Percentiles rank a stretch among this genome's conserved stretches.
phyloP scores from a whole-genome alignment of 805 yeast species.

The Ogataea allantospora region DNA sequence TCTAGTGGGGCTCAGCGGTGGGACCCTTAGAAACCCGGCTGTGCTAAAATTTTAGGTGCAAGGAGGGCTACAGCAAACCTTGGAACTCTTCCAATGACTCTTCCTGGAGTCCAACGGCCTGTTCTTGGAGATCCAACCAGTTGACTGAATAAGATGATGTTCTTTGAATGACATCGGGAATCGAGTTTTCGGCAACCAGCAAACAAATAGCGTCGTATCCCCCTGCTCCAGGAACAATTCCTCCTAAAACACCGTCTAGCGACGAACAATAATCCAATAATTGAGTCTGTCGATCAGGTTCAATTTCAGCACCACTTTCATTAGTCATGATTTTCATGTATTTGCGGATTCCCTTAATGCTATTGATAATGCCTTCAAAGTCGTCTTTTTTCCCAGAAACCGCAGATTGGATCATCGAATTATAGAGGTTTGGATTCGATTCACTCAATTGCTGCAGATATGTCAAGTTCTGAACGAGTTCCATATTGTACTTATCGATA shows the following conservation, averaged over 20 bases:
- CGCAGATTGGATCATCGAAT: constrained; percentile 23
- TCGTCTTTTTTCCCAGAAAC: constrained; percentile 6
- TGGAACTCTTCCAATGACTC: constrained; percentile 40
- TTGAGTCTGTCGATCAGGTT: constrained; percentile 73
- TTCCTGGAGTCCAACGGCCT: constrained; percentile 53
- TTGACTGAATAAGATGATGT: constrained; percentile 39
- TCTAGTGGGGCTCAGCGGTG: constrained; percentile 12
- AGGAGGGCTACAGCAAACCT: constrained; percentile 21
- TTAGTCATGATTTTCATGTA: constrained; percentile 59
- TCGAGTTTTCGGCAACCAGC: constrained; percentile 50
- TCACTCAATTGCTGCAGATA: constrained; percentile 36
- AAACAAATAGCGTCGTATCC: constrained; percentile 92
- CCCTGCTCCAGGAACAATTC: constrained; percentile 99
- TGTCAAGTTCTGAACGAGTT: constrained; percentile 49
- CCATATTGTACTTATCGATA: constrained; percentile 58
- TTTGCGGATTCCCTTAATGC: constrained; percentile 52
- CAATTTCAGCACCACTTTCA: constrained; percentile 79
- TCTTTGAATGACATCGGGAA: constrained; percentile 32
- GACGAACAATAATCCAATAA: constrained; percentile 58
- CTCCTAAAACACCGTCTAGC: constrained; percentile 79
- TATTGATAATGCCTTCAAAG: constrained; percentile 36
- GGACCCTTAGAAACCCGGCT: constrained; percentile 8
- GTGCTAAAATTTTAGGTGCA: constrained; percentile 3
- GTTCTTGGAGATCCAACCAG: constrained; percentile 70
- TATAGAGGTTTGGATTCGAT: constrained; percentile 38